These are phyloP conservation scores for Podospora didyma DNA, from an alignment of 495 filamentous ascomycete genomes.

Conservation along the genomic window DNA sequence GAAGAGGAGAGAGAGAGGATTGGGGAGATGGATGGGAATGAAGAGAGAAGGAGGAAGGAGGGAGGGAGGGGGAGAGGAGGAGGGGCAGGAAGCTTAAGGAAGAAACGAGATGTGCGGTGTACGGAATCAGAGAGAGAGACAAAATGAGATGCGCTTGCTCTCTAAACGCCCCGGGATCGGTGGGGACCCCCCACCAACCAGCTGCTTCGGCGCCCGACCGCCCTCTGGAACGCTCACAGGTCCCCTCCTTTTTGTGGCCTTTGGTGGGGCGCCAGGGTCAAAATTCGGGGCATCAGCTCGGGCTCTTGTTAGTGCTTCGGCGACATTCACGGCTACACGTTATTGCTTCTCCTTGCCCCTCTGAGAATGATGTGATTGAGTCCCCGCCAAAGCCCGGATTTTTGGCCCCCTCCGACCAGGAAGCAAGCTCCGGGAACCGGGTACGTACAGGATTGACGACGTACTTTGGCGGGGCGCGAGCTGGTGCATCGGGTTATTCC, in stretches of 20 bases:
- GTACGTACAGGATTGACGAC: no score
- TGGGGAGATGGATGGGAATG: slow-evolving; percentile 5
- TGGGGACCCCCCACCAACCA: slow-evolving; percentile 12
- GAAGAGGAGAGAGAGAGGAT: slow-evolving; percentile 11
- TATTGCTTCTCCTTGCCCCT: no score
- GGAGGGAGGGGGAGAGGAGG: slow-evolving; percentile 8
- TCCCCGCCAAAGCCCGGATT: slow-evolving; percentile 7
- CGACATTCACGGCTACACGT: neutral
- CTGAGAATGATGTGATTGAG: slow-evolving; percentile 20
- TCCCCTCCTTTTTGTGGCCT: neutral
- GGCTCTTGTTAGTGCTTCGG: neutral
- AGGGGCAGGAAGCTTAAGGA: slow-evolving; percentile 8
- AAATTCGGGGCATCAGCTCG: slow-evolving; percentile 4
- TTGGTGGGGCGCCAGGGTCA: neutral
- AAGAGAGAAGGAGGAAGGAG: slow-evolving; percentile 9
- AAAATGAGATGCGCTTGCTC: slow-evolving; percentile 13
- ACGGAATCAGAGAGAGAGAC: slow-evolving; percentile 7
- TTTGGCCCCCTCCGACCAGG: slow-evolving; percentile 9
- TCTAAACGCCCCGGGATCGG: slow-evolving; percentile 19
- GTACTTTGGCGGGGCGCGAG: neutral
- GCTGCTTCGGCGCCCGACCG: slow-evolving; percentile 18
- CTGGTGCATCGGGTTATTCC: neutral
- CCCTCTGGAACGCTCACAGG: slow-evolving; percentile 5
- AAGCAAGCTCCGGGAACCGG: slow-evolving; percentile 11
- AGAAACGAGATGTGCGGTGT: slow-evolving; percentile 7